These are phyloP conservation scores for Leptographium lundbergii DNA, from an alignment of 2,329 filamentous ascomycete species.

Conservation along the genomic window DNA sequence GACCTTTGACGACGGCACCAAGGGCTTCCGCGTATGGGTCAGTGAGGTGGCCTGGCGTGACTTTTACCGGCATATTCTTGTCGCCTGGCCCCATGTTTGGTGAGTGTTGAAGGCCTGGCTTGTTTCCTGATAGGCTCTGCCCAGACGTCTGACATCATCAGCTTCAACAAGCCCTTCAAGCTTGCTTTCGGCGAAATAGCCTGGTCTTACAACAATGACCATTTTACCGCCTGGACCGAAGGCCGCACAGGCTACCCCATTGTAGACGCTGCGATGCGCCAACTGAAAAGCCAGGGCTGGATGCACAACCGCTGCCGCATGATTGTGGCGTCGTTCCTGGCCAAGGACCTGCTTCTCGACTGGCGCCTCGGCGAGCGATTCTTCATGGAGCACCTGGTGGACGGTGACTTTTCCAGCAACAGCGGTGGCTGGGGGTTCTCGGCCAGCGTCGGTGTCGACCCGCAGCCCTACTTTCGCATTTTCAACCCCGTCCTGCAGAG, in stretches of 20 bases:
- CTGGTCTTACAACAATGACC: background rate
- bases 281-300: conserved; percentile 54
- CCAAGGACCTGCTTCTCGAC: conserved; percentile 70
- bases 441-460: conserved; percentile 24
- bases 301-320: conserved; percentile 83
- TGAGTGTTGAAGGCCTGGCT: conserved; percentile 4
- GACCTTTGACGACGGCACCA: conserved; percentile 37
- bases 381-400: conserved; percentile 72
- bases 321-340: conserved; percentile 69
- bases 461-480: conserved; percentile 73
- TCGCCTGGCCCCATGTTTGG: conserved; percentile 65
- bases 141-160: background rate
- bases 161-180: background rate
- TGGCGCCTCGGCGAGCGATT: conserved; percentile 72
- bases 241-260: conserved; percentile 61
- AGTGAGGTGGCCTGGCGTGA: conserved; percentile 69
- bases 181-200: background rate
- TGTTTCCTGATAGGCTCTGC: too few relatives aligned
- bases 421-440: conserved; percentile 49
- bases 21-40: conserved; percentile 63
- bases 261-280: conserved; percentile 77
- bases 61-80: conserved; percentile 78
- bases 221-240: background rate
- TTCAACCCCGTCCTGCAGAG: conserved; percentile 80
- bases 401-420: conserved; percentile 71